phyloP scores from a whole-genome alignment of 164 flowering plant genomes.

The Echeveria elegans region DNA sequence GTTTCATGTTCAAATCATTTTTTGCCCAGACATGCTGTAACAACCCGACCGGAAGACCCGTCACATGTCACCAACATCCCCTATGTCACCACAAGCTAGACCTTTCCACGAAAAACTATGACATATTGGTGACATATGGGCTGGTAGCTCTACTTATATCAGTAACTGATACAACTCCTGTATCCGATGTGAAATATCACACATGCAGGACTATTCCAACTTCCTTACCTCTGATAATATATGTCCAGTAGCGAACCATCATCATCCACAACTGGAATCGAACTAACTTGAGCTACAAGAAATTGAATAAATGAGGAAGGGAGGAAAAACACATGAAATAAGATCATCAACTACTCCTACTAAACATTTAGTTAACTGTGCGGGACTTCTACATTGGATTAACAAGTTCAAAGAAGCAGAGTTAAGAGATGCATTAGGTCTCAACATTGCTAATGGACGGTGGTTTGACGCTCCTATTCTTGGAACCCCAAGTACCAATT shows the following conservation, averaged over 20 bases:
- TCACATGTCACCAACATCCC: no score
- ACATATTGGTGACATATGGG: no score
- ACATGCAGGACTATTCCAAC: no score
- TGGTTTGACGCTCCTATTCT: constrained; percentile 55
- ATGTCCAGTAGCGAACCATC: constrained; percentile 74
- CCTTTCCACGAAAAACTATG: no score
- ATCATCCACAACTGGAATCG: constrained; percentile 88
- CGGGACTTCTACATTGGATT: constrained; percentile 49
- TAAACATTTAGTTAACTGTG: neutral
- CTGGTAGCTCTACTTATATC: no score
- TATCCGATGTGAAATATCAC: no score
- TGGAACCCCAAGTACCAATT: constrained; percentile 91
- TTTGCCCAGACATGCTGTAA: neutral
- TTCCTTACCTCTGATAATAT: constrained; percentile 69
- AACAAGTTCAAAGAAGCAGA: constrained; percentile 63
- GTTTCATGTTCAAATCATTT: neutral
- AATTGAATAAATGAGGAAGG: constrained; percentile 1
- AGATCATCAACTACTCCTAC: neutral
- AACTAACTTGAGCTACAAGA: constrained; percentile 76
- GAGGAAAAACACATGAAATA: neutral
- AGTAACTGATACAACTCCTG: no score
- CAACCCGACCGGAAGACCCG: no score
- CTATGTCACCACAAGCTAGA: no score
- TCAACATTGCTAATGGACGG: constrained; percentile 69
- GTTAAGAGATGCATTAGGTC: constrained; percentile 69